Conservation (phyloP, 352 stramenopile species). For the Aphanomyces stellatus region DNA sequence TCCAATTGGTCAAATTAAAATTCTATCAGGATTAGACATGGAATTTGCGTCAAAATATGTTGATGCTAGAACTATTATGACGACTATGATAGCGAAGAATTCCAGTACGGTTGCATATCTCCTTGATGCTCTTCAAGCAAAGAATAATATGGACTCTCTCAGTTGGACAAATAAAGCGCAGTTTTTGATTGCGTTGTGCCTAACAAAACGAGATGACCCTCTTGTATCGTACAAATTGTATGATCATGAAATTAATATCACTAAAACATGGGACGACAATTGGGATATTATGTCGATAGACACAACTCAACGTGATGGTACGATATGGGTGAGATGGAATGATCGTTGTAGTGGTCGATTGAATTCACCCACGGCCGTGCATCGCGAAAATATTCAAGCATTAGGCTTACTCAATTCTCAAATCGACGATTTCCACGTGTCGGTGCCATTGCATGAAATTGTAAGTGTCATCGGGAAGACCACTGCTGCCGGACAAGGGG, state of each 20-base stretch:
- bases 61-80: constrained; percentile 11
- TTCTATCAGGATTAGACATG: constrained; percentile 4
- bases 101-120: constrained; percentile 7
- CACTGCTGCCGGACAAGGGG: background rate
- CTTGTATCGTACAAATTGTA: constrained; percentile 10
- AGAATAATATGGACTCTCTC: background rate
- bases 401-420: background rate
- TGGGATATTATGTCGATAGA: background rate
- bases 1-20: constrained; percentile 18
- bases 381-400: background rate
- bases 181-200: constrained; percentile 13
- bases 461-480: background rate
- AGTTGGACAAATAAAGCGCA: constrained; percentile 11
- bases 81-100: constrained; percentile 17
- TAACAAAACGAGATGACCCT: background rate
- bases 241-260: constrained; percentile 12
- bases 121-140: background rate
- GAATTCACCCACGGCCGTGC: background rate
- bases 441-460: constrained; percentile 5
- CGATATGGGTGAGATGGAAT: background rate
- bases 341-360: background rate
- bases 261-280: background rate
- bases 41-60: background rate
- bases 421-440: background rate
- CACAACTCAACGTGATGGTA: background rate